Evolutionary conservation across 176 grass and related monocot species (phyloP).

Genomic region (Carex myosuroides): DNA sequence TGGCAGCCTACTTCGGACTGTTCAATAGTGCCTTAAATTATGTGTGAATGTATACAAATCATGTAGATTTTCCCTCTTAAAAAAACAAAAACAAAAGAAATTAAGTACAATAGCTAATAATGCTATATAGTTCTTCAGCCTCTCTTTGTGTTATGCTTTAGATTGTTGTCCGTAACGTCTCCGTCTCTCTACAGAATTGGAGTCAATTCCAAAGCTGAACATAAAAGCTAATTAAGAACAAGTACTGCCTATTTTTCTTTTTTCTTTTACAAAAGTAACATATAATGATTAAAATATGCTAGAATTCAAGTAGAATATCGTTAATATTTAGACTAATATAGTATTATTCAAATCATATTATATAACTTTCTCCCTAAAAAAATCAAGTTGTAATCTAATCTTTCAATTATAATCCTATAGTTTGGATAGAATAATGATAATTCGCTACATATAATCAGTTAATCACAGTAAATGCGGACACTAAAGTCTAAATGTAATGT

Average conservation of each 20-base stretch:
- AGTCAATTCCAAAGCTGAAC: background rate
- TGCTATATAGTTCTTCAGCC: background rate
- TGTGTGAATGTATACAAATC: background rate
- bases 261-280: background rate
- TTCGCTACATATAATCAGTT: background rate
- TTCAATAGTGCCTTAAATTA: background rate
- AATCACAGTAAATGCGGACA: background rate
- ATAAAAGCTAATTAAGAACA: background rate
- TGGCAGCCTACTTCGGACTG: background rate
- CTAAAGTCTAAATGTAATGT: background rate
- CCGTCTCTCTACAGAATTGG: background rate
- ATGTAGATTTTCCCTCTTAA: background rate
- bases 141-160: background rate
- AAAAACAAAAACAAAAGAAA: background rate
- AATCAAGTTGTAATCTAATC: background rate
- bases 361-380: background rate
- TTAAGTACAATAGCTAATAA: background rate
- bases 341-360: background rate
- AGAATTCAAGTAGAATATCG: background rate
- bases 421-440: background rate
- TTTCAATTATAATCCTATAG: background rate
- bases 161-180: background rate
- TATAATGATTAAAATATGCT: background rate
- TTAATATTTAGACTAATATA: background rate
- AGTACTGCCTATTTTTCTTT: background rate